Percentiles rank a stretch among this genome's conserved stretches.
Evolutionary conservation across 2,329 filamentous ascomycete genomes (phyloP).

Genomic region (Aschersonia sp.): DNA sequence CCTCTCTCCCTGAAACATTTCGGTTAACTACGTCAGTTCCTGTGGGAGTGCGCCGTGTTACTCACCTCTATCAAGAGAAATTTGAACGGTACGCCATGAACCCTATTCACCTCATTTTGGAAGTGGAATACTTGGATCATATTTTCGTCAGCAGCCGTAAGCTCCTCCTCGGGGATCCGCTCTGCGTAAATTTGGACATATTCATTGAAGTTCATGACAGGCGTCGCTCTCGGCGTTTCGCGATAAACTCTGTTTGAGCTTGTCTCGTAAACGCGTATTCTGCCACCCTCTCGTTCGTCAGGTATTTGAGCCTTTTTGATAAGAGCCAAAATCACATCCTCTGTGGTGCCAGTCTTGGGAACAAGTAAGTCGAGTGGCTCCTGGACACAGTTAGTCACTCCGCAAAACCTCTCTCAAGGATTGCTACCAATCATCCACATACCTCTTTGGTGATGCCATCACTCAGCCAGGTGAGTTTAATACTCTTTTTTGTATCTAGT

Average conservation of each 20-base stretch:
- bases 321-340: conserved; percentile 62
- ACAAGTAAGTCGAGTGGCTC: conserved; percentile 74
- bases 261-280: conserved; percentile 69
- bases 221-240: conserved; percentile 53
- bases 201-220: conserved; percentile 72
- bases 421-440: conserved; percentile 5
- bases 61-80: conserved; percentile 71
- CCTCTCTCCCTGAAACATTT: conserved; percentile 48
- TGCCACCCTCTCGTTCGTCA: conserved; percentile 53
- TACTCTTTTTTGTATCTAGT: conserved; percentile 77
- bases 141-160: conserved; percentile 38
- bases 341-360: conserved; percentile 67
- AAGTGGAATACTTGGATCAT: conserved; percentile 81
- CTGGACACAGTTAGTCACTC: conserved; percentile 20
- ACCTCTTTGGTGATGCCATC: conserved; percentile 89
- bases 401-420: not conserved
- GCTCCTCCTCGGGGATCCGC: conserved; percentile 59
- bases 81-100: conserved; percentile 81
- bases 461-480: conserved; percentile 72
- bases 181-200: conserved; percentile 74
- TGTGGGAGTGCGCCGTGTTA: conserved; percentile 3
- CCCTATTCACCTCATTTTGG: conserved; percentile 71
- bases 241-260: conserved; percentile 75
- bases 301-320: conserved; percentile 69
- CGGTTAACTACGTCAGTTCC: not conserved